Percentiles rank a stretch among this genome's conserved stretches.
Evolutionary conservation across 2,329 filamentous ascomycete species (phyloP).

Genomic region (Alternaria sp.): DNA sequence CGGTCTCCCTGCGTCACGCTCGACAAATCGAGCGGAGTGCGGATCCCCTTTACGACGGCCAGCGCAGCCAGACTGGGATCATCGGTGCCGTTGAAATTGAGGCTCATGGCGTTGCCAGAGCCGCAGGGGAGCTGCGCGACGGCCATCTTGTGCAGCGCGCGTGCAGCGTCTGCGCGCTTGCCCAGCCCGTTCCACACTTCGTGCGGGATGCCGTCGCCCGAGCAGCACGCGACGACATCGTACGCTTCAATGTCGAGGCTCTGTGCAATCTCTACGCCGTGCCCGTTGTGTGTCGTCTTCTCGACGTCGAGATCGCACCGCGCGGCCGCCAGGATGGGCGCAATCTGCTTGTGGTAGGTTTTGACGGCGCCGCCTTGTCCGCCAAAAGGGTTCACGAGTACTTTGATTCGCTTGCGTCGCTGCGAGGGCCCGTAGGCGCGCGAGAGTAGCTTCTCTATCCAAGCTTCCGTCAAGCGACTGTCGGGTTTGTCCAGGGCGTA

Average conservation of each 20-base stretch:
- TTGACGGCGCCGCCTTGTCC: constrained; percentile 80
- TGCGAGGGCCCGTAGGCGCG: constrained; percentile 75
- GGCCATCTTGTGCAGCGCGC: constrained; percentile 78
- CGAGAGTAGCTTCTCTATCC: constrained; percentile 71
- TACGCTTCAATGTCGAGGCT: constrained; percentile 79
- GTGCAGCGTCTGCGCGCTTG: constrained; percentile 75
- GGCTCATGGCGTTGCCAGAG: constrained; percentile 91
- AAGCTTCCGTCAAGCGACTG: constrained; percentile 61
- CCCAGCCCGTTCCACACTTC: constrained; percentile 95
- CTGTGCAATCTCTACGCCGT: constrained; percentile 80
- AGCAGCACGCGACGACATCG: constrained; percentile 88
- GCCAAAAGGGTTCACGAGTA: constrained; percentile 90
- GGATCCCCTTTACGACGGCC: constrained; percentile 83
- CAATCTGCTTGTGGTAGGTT: constrained; percentile 76
- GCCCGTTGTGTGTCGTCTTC: constrained; percentile 73
- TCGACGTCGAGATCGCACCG: constrained; percentile 78
- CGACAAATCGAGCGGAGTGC: constrained; percentile 84
- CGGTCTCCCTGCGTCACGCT: constrained; percentile 83
- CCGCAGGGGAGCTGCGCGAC: constrained; percentile 91
- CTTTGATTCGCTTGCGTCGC: constrained; percentile 78
- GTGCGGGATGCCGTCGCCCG: constrained; percentile 88
- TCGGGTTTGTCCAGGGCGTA: constrained; percentile 66
- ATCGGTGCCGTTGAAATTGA: constrained; percentile 85
- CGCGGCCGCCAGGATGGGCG: constrained; percentile 84
- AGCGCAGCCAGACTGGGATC: constrained; percentile 79